Percentiles rank a stretch among this genome's conserved stretches.
phyloP scores from a whole-genome alignment of 108 stramenopile species.

The Cyclotella cryptica region DNA sequence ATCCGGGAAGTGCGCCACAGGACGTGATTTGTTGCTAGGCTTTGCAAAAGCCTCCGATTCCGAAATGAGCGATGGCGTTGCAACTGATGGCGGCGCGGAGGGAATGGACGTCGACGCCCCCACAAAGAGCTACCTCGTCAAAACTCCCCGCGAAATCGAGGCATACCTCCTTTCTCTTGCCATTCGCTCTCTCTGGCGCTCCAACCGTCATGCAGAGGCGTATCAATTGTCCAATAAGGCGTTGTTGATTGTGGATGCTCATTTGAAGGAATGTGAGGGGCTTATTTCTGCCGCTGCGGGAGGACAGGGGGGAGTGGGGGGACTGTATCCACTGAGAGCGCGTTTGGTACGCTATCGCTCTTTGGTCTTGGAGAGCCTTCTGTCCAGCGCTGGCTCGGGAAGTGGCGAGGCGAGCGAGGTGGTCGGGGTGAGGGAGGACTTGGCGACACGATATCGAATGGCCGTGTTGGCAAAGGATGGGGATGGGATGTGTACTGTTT shows the following conservation, averaged over 20 bases:
- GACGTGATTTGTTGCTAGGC: constrained; percentile 49
- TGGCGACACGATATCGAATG: constrained; percentile 68
- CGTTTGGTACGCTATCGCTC: constrained; percentile 81
- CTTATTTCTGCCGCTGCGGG: constrained; percentile 3
- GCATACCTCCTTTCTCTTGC: constrained; percentile 74
- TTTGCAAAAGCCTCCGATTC: constrained; percentile 34
- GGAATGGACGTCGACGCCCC: not conserved
- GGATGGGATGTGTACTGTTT: constrained; percentile 78
- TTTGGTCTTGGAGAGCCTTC: constrained; percentile 35
- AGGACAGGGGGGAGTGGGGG: constrained; percentile 45
- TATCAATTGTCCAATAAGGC: constrained; percentile 58
- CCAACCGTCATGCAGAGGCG: constrained; percentile 49
- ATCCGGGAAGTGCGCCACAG: constrained; percentile 40
- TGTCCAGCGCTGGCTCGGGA: not conserved
- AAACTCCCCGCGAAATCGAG: constrained; percentile 73
- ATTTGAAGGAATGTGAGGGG: constrained; percentile 51
- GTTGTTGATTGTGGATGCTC: constrained; percentile 57
- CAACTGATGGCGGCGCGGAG: constrained; percentile 25
- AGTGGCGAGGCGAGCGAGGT: not conserved
- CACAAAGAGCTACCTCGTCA: constrained; percentile 37
- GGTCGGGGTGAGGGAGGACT: constrained; percentile 35
- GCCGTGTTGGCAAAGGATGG: constrained; percentile 83
- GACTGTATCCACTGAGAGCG: constrained; percentile 79
- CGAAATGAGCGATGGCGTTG: constrained; percentile 28
- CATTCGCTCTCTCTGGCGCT: constrained; percentile 72